Evolutionary conservation across 2,329 filamentous ascomycete genomes (phyloP), one percentile per base, ranked within the genome.

Genomic region (Coleophoma crateriformis): DNA sequence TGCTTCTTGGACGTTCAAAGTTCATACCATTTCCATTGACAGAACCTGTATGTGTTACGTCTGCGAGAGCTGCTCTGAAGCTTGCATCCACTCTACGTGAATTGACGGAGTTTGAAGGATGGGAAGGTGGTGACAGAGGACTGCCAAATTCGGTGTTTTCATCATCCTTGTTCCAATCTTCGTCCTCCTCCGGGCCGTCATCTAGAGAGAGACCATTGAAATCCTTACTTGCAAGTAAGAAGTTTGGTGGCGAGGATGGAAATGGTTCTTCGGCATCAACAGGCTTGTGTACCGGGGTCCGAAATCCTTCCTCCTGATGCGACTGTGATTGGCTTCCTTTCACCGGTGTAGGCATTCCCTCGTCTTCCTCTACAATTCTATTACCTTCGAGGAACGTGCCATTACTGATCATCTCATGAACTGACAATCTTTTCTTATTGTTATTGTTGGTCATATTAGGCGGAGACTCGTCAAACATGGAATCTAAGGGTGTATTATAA

Each of bases 391-490:
- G 81, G 8, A 76, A 70, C 13, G 70, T 71, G 7, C 76, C 78
- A 15, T 54, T 62, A 7, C 47, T 51, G 32, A 61, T 46, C 20
- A 65, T 54, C 40, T 66, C 64, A 37, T 65, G 62, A 48, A 63
- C 59, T 12, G 60, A 64, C 20, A 64, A 55, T 35, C 60, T 53
- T 45, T 62, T 61, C 34, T 43, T 55, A 42, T 61, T 65, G 22
- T 53, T 37, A 53, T 54, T 76, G 48, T 74, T 71, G 15, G 75
- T 74, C 1, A 78, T 77, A 61, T 76, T 79, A 7, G 81, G 79
- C 34, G 84, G 85, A 13, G 86, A 88, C 59, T 91, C 87, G 67
- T 91, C 87, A 66, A 90, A 91, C 73, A 90, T 87, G 20, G 82
- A 88, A 61, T 90, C 87, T 45, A 90, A 71, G 14, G 87, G 85